Evolutionary conservation across 2,329 filamentous ascomycete genomes (phyloP).

Genomic region (Penicillium sp.): DNA sequence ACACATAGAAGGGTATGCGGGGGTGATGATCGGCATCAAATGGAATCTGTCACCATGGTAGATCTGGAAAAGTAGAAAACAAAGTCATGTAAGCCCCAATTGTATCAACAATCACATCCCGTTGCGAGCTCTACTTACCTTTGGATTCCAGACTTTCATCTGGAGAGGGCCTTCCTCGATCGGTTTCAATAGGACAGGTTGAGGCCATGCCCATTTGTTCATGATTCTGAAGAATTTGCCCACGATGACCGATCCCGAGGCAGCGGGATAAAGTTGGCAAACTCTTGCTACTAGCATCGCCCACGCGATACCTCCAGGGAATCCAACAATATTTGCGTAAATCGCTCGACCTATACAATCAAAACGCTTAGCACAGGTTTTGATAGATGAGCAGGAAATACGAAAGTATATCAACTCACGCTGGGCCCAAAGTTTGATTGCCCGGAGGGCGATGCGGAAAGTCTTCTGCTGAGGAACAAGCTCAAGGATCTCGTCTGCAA

Average conservation of each 20-base stretch:
- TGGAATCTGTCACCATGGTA: slow-evolving; percentile 82
- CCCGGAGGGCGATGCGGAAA: slow-evolving; percentile 85
- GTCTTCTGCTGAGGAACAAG: slow-evolving; percentile 87
- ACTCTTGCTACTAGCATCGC: slow-evolving; percentile 96
- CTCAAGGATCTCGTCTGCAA: slow-evolving; percentile 88
- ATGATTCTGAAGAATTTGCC: slow-evolving; percentile 95
- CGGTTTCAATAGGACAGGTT: slow-evolving; percentile 85
- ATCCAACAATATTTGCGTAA: slow-evolving; percentile 95
- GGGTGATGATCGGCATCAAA: slow-evolving; percentile 97
- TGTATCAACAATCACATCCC: background rate
- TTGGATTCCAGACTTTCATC: slow-evolving; percentile 92
- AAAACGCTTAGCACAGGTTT: background rate
- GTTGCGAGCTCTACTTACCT: slow-evolving; percentile 55
- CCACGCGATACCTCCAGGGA: slow-evolving; percentile 95
- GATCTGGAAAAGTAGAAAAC: slow-evolving; percentile 53
- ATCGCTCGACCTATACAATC: slow-evolving; percentile 68
- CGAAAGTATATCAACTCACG: slow-evolving; percentile 46
- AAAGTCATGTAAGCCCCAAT: background rate
- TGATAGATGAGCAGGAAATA: background rate
- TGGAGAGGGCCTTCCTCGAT: slow-evolving; percentile 81
- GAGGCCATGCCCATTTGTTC: slow-evolving; percentile 88
- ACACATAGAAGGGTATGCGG: slow-evolving; percentile 97
- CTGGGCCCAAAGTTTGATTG: slow-evolving; percentile 96
- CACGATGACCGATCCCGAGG: slow-evolving; percentile 83
- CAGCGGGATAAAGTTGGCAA: slow-evolving; percentile 93